Evolutionary conservation across 2,329 filamentous ascomycete genomes (phyloP), one percentile per base, ranked within the genome.

Genomic region (Trichoderma citrinoviride): DNA sequence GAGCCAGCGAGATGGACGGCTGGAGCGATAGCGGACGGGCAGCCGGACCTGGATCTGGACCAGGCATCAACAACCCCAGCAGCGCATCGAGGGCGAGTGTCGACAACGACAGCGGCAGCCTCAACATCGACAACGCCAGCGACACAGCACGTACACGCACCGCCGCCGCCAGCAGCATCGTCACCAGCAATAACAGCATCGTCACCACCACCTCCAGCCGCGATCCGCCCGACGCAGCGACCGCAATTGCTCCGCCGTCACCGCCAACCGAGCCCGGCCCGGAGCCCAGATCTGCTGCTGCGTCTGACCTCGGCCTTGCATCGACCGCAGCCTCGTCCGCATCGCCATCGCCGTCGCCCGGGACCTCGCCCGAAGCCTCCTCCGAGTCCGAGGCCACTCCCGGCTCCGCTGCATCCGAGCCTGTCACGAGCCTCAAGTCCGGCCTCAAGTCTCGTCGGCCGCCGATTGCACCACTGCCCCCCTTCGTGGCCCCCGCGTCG

Each of bases 401-500:
- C 57, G 46, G 46, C 53, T 37, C 37, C 47, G 43, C 47, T 37
- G 44, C 33, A n/a, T 23, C 62, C 29, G 49, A 44, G 10, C 15
- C 37, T 14, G 49, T 47, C 44, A 60, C 67, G 40, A 55, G 63
- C 58, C 68, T 66, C 19, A 52, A 64, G 64, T 69, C 66, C 21
- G 61, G 54, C 46, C 43, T 50, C 49, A 55, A 55, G 54, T 54
- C 55, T 33, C 61, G 65, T 37, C 54, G 43, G 37, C 54, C 61
- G 23, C 27, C 41, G 52, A 47, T 54, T 57, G 47, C 57, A 61
- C 33, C 33, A 12, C 78, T 85, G 75, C 82, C 84, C 71, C 82
- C 81, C 68, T 85, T 86, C 76, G 84, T 85, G 71, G 82, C 83
- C 76, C 85, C 85, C 67, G 87, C 84, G 67, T 86, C 84, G 63